Conservation (phyloP, 2,329 filamentous ascomycete genomes). For the Zelopaecilomyces penicillatus region DNA sequence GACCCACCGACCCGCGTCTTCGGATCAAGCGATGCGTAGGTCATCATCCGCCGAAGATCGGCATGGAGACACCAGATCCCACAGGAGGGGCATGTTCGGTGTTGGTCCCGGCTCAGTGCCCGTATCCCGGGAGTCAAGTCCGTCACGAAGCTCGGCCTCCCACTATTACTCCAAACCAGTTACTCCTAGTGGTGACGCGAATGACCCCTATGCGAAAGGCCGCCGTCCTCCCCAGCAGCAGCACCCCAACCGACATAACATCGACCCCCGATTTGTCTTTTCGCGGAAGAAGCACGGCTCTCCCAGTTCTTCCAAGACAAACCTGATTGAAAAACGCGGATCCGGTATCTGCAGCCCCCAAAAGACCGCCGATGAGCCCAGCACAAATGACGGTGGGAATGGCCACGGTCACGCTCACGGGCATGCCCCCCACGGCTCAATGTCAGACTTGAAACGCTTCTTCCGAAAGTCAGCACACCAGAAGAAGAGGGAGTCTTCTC, state of each 20-base stretch:
- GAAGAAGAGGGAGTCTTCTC: conserved; percentile 59
- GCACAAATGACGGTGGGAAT: conserved; percentile 15
- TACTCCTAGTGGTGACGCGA: conserved; percentile 68
- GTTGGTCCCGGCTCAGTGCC: conserved; percentile 45
- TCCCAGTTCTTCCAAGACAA: conserved; percentile 43
- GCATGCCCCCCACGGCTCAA: conserved; percentile 58
- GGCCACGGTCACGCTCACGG: conserved; percentile 15
- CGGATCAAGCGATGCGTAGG: conserved; percentile 32
- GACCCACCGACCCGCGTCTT: conserved; percentile 35
- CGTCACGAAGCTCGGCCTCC: conserved; percentile 55
- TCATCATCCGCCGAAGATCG: conserved; percentile 32
- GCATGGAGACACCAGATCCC: conserved; percentile 26
- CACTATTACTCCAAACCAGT: conserved; percentile 64
- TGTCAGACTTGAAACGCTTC: conserved; percentile 94
- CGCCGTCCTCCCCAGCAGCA: conserved; percentile 64
- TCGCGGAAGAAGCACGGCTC: conserved; percentile 61
- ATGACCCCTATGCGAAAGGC: conserved; percentile 81
- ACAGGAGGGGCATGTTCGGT: conserved; percentile 48
- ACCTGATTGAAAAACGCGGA: conserved; percentile 45
- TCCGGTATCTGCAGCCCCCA: conserved; percentile 30
- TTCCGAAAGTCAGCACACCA: conserved; percentile 72
- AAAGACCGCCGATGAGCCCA: conserved; percentile 5
- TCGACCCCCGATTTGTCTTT: conserved; percentile 82
- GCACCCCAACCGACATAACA: conserved; percentile 49
- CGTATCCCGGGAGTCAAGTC: conserved; percentile 53